Conservation (phyloP, 2,329 filamentous ascomycete genomes). For the Neonectria ditissima region DNA sequence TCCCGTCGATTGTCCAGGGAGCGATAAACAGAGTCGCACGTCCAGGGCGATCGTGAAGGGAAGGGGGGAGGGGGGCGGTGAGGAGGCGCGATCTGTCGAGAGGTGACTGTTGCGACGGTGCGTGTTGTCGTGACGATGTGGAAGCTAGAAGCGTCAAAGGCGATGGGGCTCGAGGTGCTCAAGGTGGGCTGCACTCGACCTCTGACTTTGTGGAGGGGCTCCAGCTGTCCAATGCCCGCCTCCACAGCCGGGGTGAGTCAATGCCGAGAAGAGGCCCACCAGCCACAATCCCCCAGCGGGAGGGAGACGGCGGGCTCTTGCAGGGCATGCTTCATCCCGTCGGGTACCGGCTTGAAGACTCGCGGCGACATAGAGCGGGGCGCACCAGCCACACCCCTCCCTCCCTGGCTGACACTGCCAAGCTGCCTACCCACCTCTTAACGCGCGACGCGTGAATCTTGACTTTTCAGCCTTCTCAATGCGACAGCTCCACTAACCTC, state of each 20-base stretch:
- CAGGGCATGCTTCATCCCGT: neutral
- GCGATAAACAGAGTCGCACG: conserved; percentile 18
- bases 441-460: conserved; percentile 53
- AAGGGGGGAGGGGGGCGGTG: conserved; percentile 13
- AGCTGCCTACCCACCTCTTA: conserved; percentile 49
- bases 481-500: conserved; percentile 32
- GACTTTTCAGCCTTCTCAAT: conserved; percentile 47
- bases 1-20: conserved; percentile 23
- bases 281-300: conserved; percentile 12
- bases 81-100: conserved; percentile 4
- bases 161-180: conserved; percentile 36
- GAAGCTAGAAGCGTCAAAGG: conserved; percentile 20
- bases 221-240: neutral
- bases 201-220: conserved; percentile 37
- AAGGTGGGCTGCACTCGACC: conserved; percentile 16
- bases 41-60: conserved; percentile 18
- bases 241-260: conserved; percentile 33
- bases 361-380: no score
- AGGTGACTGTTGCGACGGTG: conserved; percentile 33
- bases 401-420: neutral
- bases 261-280: conserved; percentile 22
- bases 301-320: neutral
- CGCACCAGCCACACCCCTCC: conserved; percentile 11
- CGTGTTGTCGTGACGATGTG: conserved; percentile 41
- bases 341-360: neutral